These are phyloP conservation scores for Boletus rubropictus DNA, from an alignment of 768 basidiomycete species.

Conservation along the genomic window DNA sequence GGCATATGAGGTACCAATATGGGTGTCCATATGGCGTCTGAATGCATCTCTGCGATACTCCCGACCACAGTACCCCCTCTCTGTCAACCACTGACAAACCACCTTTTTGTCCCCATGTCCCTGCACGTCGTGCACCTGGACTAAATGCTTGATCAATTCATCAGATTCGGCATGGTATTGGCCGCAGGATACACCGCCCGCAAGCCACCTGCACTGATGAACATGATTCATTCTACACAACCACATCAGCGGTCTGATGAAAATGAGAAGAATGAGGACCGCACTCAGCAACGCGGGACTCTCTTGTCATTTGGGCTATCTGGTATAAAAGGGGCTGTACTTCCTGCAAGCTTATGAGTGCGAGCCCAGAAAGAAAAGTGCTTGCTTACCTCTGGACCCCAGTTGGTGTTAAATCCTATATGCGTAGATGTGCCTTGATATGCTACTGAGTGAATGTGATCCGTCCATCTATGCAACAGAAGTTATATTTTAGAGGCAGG, in stretches of 20 bases:
- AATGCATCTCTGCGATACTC: not conserved
- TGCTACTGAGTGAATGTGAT: too few species aligned
- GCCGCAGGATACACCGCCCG: not conserved
- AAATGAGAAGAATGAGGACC: not conserved
- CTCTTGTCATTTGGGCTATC: not conserved
- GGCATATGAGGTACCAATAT: too few species aligned
- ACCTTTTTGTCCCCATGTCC: not conserved
- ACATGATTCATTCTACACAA: not conserved
- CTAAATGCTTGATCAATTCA: slow-evolving; percentile 3
- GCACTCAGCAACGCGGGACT: not conserved
- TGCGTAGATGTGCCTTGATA: too few species aligned
- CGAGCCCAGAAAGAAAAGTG: not conserved
- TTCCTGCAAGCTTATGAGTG: slow-evolving; percentile 1
- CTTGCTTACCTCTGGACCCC: not conserved
- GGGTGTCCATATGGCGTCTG: too few species aligned
- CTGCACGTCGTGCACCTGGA: not conserved
- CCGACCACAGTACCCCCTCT: not conserved
- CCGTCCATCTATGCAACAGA: too few species aligned
- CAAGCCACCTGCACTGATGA: slow-evolving; percentile 6
- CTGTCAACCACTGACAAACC: not conserved
- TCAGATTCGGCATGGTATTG: not conserved
- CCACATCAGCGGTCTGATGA: not conserved
- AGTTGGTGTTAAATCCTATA: too few species aligned
- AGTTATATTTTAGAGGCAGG: too few species aligned
- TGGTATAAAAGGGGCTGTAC: not conserved